Evolutionary conservation across 2,329 filamentous ascomycete species (phyloP).

Genomic region (Cyclaneusma minus): DNA sequence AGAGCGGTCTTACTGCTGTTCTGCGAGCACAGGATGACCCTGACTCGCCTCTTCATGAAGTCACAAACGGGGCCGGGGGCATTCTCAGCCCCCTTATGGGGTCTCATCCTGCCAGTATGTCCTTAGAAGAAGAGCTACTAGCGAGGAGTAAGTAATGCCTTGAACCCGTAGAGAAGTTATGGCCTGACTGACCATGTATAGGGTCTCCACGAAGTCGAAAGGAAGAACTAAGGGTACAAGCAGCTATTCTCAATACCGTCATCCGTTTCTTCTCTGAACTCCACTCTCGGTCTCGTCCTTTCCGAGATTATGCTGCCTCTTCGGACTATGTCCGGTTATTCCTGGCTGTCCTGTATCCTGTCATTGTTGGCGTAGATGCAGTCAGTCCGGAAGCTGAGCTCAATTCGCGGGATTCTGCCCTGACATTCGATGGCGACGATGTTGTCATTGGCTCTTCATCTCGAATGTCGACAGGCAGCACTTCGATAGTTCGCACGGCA

Average conservation of each 20-base stretch:
- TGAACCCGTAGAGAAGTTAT: neutral
- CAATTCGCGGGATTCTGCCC: constrained; percentile 63
- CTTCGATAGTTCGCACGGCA: constrained; percentile 61
- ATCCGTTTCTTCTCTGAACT: constrained; percentile 67
- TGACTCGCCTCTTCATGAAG: constrained; percentile 29
- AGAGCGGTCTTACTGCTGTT: constrained; percentile 63
- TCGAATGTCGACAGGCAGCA: constrained; percentile 36
- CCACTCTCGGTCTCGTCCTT: constrained; percentile 59
- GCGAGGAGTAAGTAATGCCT: constrained; percentile 28
- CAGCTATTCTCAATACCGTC: constrained; percentile 56
- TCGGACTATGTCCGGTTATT: constrained; percentile 74
- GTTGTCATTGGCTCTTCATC: constrained; percentile 52
- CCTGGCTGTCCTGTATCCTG: constrained; percentile 68
- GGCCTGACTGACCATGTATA: constrained; percentile 7
- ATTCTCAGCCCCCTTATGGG: too few relatives aligned
- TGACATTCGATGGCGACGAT: constrained; percentile 76
- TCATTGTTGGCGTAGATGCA: constrained; percentile 72
- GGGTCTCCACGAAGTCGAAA: constrained; percentile 26
- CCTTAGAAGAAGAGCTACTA: constrained; percentile 43
- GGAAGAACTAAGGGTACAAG: constrained; percentile 38
- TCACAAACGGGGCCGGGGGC: constrained; percentile 10
- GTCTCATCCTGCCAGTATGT: constrained; percentile 29
- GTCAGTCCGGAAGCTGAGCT: constrained; percentile 75
- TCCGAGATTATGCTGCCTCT: constrained; percentile 66
- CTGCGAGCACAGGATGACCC: constrained; percentile 45